Base-by-base conservation (phyloP, 2,329 filamentous ascomycete species). In the Trichoderma simmonsii region DNA sequence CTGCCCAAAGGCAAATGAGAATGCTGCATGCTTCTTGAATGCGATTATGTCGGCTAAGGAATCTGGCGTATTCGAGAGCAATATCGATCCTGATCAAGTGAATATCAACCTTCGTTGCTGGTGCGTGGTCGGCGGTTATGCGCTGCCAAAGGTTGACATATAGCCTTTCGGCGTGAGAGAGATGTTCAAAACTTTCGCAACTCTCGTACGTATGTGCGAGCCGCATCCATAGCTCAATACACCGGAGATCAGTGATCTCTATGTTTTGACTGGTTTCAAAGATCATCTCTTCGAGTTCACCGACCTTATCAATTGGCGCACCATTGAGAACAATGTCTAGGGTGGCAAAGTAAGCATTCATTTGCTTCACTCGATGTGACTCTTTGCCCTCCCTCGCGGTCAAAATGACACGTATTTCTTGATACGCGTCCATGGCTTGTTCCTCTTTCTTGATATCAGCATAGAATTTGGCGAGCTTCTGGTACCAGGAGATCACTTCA, bases 131-230 rank as follows among this genome's bases (percentile, higher is more conserved):
- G 28, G 78, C 75, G 8, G 80, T 82, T 62, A 83, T 77, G n/a
- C 78, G 79, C 6, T 81, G 79, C 82, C 82, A 84, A 8, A 84
- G 78, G 21, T 77, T 78, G 66, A 83, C 77, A 70, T 82, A 83
- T 7, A 83, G 77, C 24, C 79, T 79, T 76, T 83, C 82, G 0
- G 82, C 82, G 6, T 80, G 77, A 60, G 78, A 75, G 65, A 77
- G 77, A 70, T 81, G 76, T 26, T 77, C 74, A 11, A 78, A 77
- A 18, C 15, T 57, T 26, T 5, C 76, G 75, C 70, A 57, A 2
- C 24, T 57, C 2, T 81, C 78, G 63, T 83, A 83, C 0, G 79
- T 77, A 21, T 76, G 72, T 0, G 81, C 82, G 2, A 83, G 77
- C 12, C 77, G 77, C 21, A 83, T 76, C 57, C 82, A 77, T 70